Percentiles rank a stretch among this genome's conserved stretches.
Conservation (phyloP, 306 rosid genomes). For the Astragalus membranaceus region DNA sequence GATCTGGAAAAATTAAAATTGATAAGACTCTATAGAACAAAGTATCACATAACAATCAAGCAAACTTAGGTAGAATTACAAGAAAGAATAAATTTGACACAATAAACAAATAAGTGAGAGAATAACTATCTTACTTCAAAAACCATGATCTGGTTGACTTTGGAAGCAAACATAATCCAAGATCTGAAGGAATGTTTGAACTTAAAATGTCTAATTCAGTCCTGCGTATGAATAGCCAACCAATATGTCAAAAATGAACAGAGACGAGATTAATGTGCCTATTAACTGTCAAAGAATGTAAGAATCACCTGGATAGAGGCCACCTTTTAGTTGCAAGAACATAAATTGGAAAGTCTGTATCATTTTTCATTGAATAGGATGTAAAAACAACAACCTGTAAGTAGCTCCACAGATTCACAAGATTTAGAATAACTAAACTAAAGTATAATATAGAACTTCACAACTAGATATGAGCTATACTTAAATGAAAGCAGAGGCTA, state of each 20-base stretch:
- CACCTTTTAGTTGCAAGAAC: slow-evolving; percentile 59
- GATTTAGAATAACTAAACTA: slow-evolving; percentile 10
- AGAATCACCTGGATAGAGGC: slow-evolving; percentile 55
- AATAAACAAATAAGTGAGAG: slow-evolving; percentile 6
- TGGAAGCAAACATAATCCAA: slow-evolving; percentile 70
- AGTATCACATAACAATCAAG: slow-evolving; percentile 12
- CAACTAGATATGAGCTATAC: slow-evolving; percentile 4
- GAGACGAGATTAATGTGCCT: not conserved
- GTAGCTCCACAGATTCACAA: slow-evolving; percentile 22
- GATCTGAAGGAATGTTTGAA: slow-evolving; percentile 45
- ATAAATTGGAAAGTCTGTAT: slow-evolving; percentile 58
- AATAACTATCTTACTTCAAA: slow-evolving; percentile 58
- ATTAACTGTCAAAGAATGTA: slow-evolving; percentile 9
- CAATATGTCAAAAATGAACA: slow-evolving; percentile 17
- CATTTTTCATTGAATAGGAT: slow-evolving; percentile 70
- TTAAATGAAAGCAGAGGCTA: slow-evolving; percentile 11
- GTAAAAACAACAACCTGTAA: slow-evolving; percentile 82
- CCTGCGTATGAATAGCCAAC: slow-evolving; percentile 45
- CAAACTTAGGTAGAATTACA: slow-evolving; percentile 20
- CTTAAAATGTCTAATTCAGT: slow-evolving; percentile 40
- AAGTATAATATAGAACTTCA: slow-evolving; percentile 5
- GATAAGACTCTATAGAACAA: slow-evolving; percentile 17
- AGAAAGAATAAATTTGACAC: slow-evolving; percentile 9
- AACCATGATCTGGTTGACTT: slow-evolving; percentile 74
- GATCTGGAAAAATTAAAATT: slow-evolving; percentile 42